These are phyloP conservation scores for Neoarthrinium moseri DNA, from an alignment of 2,329 filamentous ascomycete species.

Conservation along the genomic window DNA sequence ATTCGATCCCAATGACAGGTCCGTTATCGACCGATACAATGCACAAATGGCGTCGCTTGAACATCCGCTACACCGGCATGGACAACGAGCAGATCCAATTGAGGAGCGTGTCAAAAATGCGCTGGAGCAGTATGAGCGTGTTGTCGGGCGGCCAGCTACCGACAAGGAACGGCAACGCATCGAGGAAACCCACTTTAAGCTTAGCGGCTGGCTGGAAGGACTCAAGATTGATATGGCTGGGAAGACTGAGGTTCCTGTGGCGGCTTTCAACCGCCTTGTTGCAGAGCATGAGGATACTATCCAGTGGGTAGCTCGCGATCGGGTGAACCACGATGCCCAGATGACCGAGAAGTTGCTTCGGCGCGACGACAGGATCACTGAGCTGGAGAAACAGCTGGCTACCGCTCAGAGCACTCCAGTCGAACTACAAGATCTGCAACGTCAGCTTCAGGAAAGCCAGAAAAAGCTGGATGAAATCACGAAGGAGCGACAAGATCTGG, in stretches of 20 bases:
- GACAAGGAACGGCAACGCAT: background rate
- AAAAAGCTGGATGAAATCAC: no score
- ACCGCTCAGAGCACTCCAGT: no score
- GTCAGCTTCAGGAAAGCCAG: no score
- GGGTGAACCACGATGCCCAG: background rate
- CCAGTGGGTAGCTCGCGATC: background rate
- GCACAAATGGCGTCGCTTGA: background rate
- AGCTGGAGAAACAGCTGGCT: background rate
- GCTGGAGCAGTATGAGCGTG: background rate
- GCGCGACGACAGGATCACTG: background rate
- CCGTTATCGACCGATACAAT: background rate
- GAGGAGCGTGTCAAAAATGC: conserved; percentile 1
- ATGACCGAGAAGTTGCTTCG: background rate
- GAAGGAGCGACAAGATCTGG: no score
- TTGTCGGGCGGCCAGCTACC: background rate
- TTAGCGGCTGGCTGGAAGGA: conserved; percentile 7
- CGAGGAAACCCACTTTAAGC: background rate
- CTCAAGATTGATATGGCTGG: conserved; percentile 3
- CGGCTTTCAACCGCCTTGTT: conserved; percentile 3
- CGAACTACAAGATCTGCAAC: no score
- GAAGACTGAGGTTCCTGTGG: conserved; percentile 2
- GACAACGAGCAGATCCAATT: background rate
- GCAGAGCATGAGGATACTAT: conserved; percentile 1
- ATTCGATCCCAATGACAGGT: conserved; percentile 3
- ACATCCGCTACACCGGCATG: background rate